Evolutionary conservation across 371 early-diverging fungal genomes (phyloP), one percentile per base, ranked within the genome.

Genomic region (Syncephalastrum contaminatum): DNA sequence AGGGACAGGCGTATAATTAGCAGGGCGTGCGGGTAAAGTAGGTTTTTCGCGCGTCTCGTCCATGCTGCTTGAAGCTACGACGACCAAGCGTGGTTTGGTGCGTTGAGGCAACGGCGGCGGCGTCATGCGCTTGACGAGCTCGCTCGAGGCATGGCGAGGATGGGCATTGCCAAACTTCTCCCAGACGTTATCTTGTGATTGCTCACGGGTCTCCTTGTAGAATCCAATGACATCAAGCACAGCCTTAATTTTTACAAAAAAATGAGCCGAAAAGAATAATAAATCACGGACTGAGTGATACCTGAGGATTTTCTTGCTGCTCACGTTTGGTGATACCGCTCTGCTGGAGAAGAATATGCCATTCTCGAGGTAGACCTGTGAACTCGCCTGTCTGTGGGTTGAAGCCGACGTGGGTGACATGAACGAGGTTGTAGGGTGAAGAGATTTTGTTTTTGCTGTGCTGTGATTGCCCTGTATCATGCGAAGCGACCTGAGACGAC

Each of bases 301-400:
- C 89, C 67, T 95, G 94, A 15, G 97, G 97, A 68, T 98, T 88
- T 24, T 91, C 90, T 58, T 88, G 83, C 74, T 96, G 96, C 60
- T 98, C 96, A 62, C 93, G 88, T 73, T 94, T 91, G 36, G 95
- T 82, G 64, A 98, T 97, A 50, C 97, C 97, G 43, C 96, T 90
- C 58, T 92, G 88, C 60, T 88, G 84, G 42, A 98, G 81, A 60
- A 98, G 71, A 21, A 82, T 77, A 43, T 93, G 90, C 98, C 98
- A 98, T 69, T 94, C 93, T 60, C 87, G 82, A 22, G 98, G 97
- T 46, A 98, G 67, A 16, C 98, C 98, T 43, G 93, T 93, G 62
- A 93, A 94, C 76, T 92, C 92, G 53, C 95, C 95, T 18, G 95
- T 91, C 46, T 88, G 88, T 24, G 87, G 78, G 72, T 93, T 87